phyloP scores from a whole-genome alignment of 2,329 filamentous ascomycete species.

The Aureobasidium sp. region DNA sequence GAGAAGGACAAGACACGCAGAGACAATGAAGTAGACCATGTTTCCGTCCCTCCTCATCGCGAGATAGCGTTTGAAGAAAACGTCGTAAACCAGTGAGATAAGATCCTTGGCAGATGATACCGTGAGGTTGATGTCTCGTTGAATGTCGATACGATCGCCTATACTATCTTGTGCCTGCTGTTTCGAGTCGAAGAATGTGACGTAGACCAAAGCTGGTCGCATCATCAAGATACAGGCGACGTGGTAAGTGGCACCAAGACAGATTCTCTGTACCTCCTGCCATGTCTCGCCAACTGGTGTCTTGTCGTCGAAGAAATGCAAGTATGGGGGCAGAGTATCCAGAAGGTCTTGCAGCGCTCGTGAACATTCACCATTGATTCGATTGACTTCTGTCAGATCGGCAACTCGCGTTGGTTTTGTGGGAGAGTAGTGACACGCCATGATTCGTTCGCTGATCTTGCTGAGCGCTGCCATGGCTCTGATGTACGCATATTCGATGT shows the following conservation, averaged over 20 bases:
- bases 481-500: constrained; percentile 10
- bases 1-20: constrained; percentile 8
- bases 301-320: constrained; percentile 6
- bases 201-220: constrained; percentile 11
- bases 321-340: not conserved
- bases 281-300: not conserved
- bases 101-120: not conserved
- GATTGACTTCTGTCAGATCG: constrained; percentile 2
- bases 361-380: not conserved
- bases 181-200: constrained; percentile 11
- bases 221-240: constrained; percentile 1
- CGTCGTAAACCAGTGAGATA: constrained; percentile 1
- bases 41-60: constrained; percentile 12
- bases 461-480: constrained; percentile 6
- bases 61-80: constrained; percentile 11
- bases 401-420: not conserved
- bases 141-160: constrained; percentile 10
- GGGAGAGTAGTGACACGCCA: not conserved
- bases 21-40: constrained; percentile 12
- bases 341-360: not conserved
- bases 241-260: constrained; percentile 4
- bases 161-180: constrained; percentile 13
- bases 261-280: constrained; percentile 9
- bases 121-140: constrained; percentile 4
- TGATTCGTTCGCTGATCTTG: constrained; percentile 5